Evolutionary conservation across 176 grass and related monocot genomes (phyloP).

Genomic region (Paspalum vaginatum): DNA sequence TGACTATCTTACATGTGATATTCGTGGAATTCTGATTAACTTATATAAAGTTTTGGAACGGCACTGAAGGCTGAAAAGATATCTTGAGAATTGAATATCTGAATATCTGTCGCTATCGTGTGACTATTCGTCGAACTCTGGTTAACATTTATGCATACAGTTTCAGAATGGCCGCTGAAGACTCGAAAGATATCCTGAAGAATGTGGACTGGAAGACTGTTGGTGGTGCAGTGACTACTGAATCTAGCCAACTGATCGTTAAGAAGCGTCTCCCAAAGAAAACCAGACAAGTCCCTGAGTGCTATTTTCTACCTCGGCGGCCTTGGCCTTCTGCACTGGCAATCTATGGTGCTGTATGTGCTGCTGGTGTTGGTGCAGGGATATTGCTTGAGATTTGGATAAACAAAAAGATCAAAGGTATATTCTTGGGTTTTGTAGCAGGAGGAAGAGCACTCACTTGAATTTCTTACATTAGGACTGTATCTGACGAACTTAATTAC

Average conservation of each 20-base stretch:
- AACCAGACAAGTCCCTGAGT: constrained; percentile 89
- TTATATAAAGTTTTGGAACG: constrained; percentile 32
- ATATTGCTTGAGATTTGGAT: constrained; percentile 94
- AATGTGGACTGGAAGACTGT: constrained; percentile 75
- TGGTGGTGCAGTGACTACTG: constrained; percentile 41
- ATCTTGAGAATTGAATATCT: background rate
- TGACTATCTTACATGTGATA: background rate
- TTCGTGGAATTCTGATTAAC: constrained; percentile 28
- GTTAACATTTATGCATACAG: constrained; percentile 13
- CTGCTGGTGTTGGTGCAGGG: constrained; percentile 74
- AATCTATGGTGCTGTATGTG: constrained; percentile 57
- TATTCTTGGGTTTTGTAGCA: constrained; percentile 17
- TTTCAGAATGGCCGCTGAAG: constrained; percentile 54
- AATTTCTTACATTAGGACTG: background rate
- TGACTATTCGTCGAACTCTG: constrained; percentile 6
- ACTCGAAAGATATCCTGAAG: constrained; percentile 69
- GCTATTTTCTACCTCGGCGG: constrained; percentile 75
- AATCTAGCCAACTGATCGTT: constrained; percentile 53
- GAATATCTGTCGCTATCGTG: background rate
- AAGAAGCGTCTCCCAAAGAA: constrained; percentile 94
- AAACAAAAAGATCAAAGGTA: constrained; percentile 91
- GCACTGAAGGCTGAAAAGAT: constrained; percentile 53
- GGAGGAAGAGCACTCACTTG: background rate
- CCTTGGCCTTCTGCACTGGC: constrained; percentile 65
- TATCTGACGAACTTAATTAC: background rate